These are phyloP conservation scores for Mycena albidolilacea DNA, from an alignment of 768 basidiomycete species.

Conservation along the genomic window DNA sequence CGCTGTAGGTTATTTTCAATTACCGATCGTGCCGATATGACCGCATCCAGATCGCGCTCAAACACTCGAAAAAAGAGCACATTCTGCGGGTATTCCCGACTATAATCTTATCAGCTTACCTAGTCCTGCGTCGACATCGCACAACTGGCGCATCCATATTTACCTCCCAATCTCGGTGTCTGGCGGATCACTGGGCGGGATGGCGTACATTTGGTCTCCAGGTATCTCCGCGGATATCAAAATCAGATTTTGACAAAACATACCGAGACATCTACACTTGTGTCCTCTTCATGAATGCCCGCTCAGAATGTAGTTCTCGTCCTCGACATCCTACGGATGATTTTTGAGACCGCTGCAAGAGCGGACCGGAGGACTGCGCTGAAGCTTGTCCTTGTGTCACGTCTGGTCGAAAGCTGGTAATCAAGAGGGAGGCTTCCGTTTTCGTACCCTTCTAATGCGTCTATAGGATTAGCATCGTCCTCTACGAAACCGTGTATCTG, in stretches of 20 bases:
- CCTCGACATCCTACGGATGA: conserved; percentile 54
- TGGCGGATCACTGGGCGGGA: neutral
- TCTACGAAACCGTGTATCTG: conserved; percentile 54
- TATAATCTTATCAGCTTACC: neutral
- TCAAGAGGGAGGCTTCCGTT: conserved; percentile 14
- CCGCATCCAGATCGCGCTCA: too few species aligned
- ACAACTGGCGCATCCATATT: neutral
- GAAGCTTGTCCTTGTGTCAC: conserved; percentile 50
- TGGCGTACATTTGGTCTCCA: neutral
- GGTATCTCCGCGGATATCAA: conserved; percentile 28
- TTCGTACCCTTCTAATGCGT: neutral
- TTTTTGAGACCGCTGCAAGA: conserved; percentile 53
- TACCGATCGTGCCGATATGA: too few species aligned
- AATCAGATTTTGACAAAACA: conserved; percentile 3
- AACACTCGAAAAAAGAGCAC: too few species aligned
- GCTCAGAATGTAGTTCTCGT: conserved; percentile 43
- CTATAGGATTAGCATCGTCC: conserved; percentile 52
- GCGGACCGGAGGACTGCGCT: conserved; percentile 50
- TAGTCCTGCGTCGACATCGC: neutral
- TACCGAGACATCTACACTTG: neutral
- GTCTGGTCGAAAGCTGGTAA: conserved; percentile 51
- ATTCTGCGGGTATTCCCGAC: neutral
- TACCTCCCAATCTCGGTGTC: neutral
- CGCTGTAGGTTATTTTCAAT: neutral
- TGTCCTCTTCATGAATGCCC: conserved; percentile 28